Percentiles rank a stretch among this genome's conserved stretches.
These are phyloP conservation scores for Polychytrium aggregatum DNA, from an alignment of 192 early-diverging fungal species.

Conservation along the genomic window DNA sequence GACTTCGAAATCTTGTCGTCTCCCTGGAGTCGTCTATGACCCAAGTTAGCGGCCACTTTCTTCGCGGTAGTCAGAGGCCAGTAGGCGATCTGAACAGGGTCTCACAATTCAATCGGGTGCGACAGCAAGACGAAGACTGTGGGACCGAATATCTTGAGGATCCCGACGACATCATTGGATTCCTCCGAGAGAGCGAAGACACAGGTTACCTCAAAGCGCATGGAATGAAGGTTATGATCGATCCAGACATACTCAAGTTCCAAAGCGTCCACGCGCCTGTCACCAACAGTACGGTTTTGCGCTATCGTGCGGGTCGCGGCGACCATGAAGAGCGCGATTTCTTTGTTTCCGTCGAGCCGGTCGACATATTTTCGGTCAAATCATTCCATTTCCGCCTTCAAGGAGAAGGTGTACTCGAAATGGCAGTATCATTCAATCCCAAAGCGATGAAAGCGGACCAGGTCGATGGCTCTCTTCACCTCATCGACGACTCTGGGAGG, in stretches of 20 bases:
- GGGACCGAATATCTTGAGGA: too few species aligned
- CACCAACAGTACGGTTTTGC: constrained; percentile 30
- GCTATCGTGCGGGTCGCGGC: constrained; percentile 42
- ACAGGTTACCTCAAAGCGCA: constrained; percentile 28
- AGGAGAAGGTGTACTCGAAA: constrained; percentile 41
- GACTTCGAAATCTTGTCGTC: too few species aligned
- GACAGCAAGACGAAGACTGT: too few species aligned
- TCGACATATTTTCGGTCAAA: constrained; percentile 36
- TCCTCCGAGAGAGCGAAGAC: constrained; percentile 36
- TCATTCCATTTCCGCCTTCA: constrained; percentile 36
- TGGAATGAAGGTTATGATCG: constrained; percentile 29
- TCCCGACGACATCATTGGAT: constrained; percentile 37
- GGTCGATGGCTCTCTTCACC: constrained; percentile 32
- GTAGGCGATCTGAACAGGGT: too few species aligned
- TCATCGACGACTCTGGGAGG: constrained; percentile 43
- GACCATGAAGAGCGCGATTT: constrained; percentile 44
- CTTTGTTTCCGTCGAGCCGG: constrained; percentile 40
- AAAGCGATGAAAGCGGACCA: constrained; percentile 27
- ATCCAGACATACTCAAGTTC: constrained; percentile 33
- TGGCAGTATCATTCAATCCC: constrained; percentile 38
- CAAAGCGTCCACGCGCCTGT: constrained; percentile 37
- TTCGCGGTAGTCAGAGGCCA: too few species aligned
- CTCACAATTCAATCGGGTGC: too few species aligned
- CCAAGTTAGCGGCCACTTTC: too few species aligned
- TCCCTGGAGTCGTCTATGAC: too few species aligned